Conservation (phyloP, 495 filamentous ascomycete genomes). For the Penicillium pulvis region DNA sequence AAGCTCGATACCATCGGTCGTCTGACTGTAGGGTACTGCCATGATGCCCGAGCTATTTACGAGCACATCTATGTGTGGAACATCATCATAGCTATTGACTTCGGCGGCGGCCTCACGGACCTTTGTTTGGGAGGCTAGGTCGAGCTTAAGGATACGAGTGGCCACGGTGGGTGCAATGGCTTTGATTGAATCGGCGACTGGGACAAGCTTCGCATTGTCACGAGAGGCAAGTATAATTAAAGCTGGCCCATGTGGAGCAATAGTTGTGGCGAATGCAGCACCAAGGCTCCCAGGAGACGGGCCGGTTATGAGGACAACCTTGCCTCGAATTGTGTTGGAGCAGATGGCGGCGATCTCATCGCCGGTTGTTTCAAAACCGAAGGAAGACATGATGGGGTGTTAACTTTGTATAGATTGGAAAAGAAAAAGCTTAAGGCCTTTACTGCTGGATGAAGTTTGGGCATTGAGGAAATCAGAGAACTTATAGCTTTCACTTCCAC, state of each 20-base stretch:
- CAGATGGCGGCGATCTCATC: constrained; percentile 13
- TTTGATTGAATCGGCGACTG: constrained; percentile 39
- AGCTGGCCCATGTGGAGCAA: constrained; percentile 51
- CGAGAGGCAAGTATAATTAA: constrained; percentile 59
- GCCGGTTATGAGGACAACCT: constrained; percentile 50
- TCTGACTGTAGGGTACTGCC: constrained; percentile 40
- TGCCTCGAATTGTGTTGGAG: constrained; percentile 11
- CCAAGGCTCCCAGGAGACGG: constrained; percentile 50
- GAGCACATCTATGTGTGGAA: constrained; percentile 63
- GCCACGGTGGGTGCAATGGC: constrained; percentile 28
- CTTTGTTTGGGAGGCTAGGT: constrained; percentile 43
- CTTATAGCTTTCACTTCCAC: background rate
- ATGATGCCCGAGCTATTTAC: constrained; percentile 76
- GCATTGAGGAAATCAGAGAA: too few species aligned
- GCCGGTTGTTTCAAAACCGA: constrained; percentile 11
- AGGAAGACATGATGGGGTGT: background rate
- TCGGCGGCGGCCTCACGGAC: constrained; percentile 51
- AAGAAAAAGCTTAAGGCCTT: background rate
- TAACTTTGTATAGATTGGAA: background rate
- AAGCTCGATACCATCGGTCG: constrained; percentile 49
- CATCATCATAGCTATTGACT: constrained; percentile 45
- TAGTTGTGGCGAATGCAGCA: constrained; percentile 44
- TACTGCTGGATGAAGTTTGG: background rate
- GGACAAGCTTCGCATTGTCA: constrained; percentile 35
- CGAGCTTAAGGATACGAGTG: constrained; percentile 40